These are phyloP conservation scores for Jackrogersella minutella DNA, from an alignment of 495 filamentous ascomycete species.

Conservation along the genomic window DNA sequence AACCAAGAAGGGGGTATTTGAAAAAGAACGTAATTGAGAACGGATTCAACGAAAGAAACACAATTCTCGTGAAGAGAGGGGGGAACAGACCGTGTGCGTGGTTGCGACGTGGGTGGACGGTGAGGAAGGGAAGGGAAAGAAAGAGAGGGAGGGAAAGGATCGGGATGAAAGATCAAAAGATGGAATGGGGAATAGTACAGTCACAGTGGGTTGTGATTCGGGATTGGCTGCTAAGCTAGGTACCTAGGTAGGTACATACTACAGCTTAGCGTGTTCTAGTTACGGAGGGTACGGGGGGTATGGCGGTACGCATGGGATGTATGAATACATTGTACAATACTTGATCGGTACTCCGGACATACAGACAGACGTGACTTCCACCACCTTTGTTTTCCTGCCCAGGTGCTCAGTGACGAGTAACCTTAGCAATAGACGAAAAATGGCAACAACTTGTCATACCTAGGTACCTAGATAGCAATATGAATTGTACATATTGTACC, in stretches of 20 bases:
- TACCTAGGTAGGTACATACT: neutral
- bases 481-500: neutral
- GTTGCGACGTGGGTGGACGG: conserved; percentile 46
- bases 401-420: too few relatives aligned
- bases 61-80: conserved; percentile 37
- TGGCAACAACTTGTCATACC: too few relatives aligned
- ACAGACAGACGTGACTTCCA: neutral
- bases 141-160: conserved; percentile 36
- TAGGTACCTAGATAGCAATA: neutral
- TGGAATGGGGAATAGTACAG: conserved; percentile 9
- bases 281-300: conserved; percentile 12
- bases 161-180: conserved; percentile 31
- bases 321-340: too few relatives aligned
- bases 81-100: conserved; percentile 37
- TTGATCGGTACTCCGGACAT: conserved; percentile 17
- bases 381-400: conserved; percentile 11
- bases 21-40: conserved; percentile 47
- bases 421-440: too few relatives aligned
- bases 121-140: conserved; percentile 37
- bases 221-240: neutral
- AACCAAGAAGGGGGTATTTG: conserved; percentile 29
- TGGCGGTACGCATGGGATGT: too few relatives aligned
- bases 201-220: conserved; percentile 1
- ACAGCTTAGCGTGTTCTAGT: too few relatives aligned
- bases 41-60: conserved; percentile 41